Evolutionary conservation across 176 grass and related monocot species (phyloP).

Genomic region (Oryza nivara): DNA sequence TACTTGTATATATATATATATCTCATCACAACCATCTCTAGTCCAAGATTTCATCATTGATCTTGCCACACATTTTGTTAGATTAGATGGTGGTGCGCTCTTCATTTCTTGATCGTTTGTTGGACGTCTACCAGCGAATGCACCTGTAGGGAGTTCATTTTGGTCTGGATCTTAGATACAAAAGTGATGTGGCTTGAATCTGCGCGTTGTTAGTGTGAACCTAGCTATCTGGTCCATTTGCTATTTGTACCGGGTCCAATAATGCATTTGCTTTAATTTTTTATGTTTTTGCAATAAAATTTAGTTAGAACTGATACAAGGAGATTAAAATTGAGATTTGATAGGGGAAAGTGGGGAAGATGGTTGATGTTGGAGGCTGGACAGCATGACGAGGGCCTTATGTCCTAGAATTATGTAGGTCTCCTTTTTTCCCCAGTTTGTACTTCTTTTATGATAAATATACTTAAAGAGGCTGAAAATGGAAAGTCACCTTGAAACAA

Average conservation of each 20-base stretch:
- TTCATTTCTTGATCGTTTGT: not conserved
- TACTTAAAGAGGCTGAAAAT: not conserved
- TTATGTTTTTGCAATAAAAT: not conserved
- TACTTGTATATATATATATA: not conserved
- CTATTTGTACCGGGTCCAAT: not conserved
- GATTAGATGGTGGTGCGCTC: not conserved
- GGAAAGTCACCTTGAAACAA: not conserved
- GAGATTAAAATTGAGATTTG: conserved; percentile 83
- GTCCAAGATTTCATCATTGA: not conserved
- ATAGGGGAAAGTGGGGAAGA: conserved; percentile 90
- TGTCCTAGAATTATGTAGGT: conserved; percentile 81
- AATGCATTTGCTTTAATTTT: conserved; percentile 8
- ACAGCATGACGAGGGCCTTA: conserved; percentile 56
- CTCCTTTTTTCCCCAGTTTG: conserved; percentile 47
- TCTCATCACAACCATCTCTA: not conserved
- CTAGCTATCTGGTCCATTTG: not conserved
- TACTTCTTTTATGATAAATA: conserved; percentile 17
- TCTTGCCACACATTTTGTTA: too few species aligned
- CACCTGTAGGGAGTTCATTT: not conserved
- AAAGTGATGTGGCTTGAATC: not conserved
- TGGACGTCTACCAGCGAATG: not conserved
- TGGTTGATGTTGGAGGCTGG: conserved; percentile 83
- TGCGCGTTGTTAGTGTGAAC: not conserved
- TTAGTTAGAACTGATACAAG: conserved; percentile 35
- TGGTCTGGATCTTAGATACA: not conserved